Percentiles rank a stretch among this genome's conserved stretches.
These are phyloP conservation scores for Ceratobasidium sp. DNA, from an alignment of 1,284 basidiomycete species.

Conservation along the genomic window DNA sequence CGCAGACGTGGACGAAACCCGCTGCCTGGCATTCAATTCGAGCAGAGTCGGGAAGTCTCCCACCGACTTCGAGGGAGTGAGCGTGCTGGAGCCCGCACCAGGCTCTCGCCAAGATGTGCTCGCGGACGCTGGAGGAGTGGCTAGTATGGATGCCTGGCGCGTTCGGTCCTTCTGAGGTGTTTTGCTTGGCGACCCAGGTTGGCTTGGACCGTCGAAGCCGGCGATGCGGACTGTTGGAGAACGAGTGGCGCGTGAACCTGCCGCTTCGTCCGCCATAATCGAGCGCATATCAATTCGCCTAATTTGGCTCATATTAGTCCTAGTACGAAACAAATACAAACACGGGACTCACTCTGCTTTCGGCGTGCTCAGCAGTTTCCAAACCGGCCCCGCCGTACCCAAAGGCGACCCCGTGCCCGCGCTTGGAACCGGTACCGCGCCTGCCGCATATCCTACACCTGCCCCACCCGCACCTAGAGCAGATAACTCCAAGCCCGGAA, in stretches of 20 bases:
- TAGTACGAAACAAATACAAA: slow-evolving; percentile 50
- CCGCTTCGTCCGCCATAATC: slow-evolving; percentile 85
- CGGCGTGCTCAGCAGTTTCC: slow-evolving; percentile 18
- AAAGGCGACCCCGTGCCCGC: slow-evolving; percentile 48
- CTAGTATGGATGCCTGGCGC: slow-evolving; percentile 25
- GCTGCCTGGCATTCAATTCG: slow-evolving; percentile 8
- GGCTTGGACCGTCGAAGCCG: slow-evolving; percentile 33
- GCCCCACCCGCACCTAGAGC: too few species aligned
- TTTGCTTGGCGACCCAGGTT: slow-evolving; percentile 35
- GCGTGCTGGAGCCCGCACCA: background rate
- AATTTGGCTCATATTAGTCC: slow-evolving; percentile 59
- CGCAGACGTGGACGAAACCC: background rate
- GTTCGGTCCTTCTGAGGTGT: slow-evolving; percentile 44
- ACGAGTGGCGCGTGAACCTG: slow-evolving; percentile 16
- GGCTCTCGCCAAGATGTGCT: slow-evolving; percentile 41
- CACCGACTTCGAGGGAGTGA: background rate
- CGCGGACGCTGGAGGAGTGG: slow-evolving; percentile 30
- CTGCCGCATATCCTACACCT: too few species aligned
- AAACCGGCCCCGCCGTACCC: slow-evolving; percentile 56
- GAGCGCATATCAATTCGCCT: slow-evolving; percentile 82
- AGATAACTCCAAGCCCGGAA: slow-evolving; percentile 45
- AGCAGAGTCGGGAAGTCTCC: slow-evolving; percentile 34
- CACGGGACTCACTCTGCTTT: slow-evolving; percentile 28
- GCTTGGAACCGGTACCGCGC: too few species aligned
- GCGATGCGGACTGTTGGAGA: slow-evolving; percentile 49